Base-by-base conservation (phyloP, 2,329 filamentous ascomycete genomes). In the Alternaria gaisen region DNA sequence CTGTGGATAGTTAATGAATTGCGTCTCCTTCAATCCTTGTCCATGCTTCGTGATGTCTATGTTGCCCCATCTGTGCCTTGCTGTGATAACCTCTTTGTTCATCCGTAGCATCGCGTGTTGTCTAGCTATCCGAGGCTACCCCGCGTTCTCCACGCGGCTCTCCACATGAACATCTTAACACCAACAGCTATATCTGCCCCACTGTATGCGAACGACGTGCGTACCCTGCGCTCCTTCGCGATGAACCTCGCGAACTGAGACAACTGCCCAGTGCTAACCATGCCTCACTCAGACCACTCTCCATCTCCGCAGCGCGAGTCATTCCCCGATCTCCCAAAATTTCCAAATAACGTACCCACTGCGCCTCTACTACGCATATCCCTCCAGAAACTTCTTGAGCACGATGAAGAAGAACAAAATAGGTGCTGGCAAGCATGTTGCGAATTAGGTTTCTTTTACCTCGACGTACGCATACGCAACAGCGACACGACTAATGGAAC, bases 371-470 rank as follows among this genome's bases (percentile, higher is more conserved):
- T 80, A 5, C 77, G 76, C 50, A 79, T 83, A 30, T 81, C 80
- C 1, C 74, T 82, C 14, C 54, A 68, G 12, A 80, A 79, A 51
- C 71, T 83, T 5, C 71, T 80, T n/a, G 47, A 65, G 12, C 60
- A 69, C 14, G 76, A 82, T 53, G 3, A 53, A 11, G 67, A 65
- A 24, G 80, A 81, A 50, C 65, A 76, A 61, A 71, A 79, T 18
- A 68, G 74, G 16, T 77, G 80, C 32, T 81, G 80, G 68, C 63
- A 78, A 44, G 79, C 80, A 6, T 82, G 80, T 67, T 79, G 79
- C 54, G 80, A 85, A 3, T 75, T 87, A 1, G 85, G 85, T 1
- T 87, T 87, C 75, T 87, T 87, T 76, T 87, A 87, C 64, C 77
- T 87, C 7, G 83, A 87, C 64, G 72, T 87, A 3, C 73, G 77